These are phyloP conservation scores for Fusarium euwallaceae DNA, from an alignment of 2,329 filamentous ascomycete species.

Conservation along the genomic window DNA sequence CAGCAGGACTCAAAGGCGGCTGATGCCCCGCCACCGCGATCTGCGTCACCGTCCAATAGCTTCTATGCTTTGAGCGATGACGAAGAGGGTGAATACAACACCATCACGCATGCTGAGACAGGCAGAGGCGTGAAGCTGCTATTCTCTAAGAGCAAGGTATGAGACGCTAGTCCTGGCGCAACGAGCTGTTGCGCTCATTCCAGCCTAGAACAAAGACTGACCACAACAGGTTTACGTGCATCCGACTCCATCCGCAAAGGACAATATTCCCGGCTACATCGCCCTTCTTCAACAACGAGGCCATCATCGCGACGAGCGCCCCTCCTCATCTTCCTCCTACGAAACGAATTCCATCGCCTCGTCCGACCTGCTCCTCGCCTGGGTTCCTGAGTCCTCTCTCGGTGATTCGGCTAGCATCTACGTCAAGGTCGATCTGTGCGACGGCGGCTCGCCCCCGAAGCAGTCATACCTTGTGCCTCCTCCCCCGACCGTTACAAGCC, in stretches of 20 bases:
- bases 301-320: slow-evolving; percentile 56
- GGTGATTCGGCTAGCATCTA: slow-evolving; percentile 90
- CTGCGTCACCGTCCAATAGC: slow-evolving; percentile 82
- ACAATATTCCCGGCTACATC: slow-evolving; percentile 95
- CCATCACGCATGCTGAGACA: slow-evolving; percentile 82
- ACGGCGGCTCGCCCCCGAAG: slow-evolving; percentile 82
- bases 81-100: slow-evolving; percentile 95
- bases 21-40: slow-evolving; percentile 46
- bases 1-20: slow-evolving; percentile 38
- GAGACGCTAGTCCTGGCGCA: background rate
- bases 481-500: slow-evolving; percentile 85
- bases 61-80: slow-evolving; percentile 98
- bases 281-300: slow-evolving; percentile 92
- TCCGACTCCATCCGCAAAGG: slow-evolving; percentile 90
- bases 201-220: slow-evolving; percentile 19
- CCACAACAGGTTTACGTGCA: slow-evolving; percentile 87
- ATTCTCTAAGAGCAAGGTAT: slow-evolving; percentile 95
- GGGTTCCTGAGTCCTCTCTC: slow-evolving; percentile 90
- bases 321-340: slow-evolving; percentile 48
- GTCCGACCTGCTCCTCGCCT: slow-evolving; percentile 87
- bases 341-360: slow-evolving; percentile 63
- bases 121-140: slow-evolving; percentile 92
- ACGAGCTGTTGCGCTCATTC: background rate
- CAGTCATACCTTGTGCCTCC: slow-evolving; percentile 93
- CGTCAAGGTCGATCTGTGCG: slow-evolving; percentile 92